Base-by-base conservation (phyloP, 352 stramenopile genomes). In the Pythium diclinum region DNA sequence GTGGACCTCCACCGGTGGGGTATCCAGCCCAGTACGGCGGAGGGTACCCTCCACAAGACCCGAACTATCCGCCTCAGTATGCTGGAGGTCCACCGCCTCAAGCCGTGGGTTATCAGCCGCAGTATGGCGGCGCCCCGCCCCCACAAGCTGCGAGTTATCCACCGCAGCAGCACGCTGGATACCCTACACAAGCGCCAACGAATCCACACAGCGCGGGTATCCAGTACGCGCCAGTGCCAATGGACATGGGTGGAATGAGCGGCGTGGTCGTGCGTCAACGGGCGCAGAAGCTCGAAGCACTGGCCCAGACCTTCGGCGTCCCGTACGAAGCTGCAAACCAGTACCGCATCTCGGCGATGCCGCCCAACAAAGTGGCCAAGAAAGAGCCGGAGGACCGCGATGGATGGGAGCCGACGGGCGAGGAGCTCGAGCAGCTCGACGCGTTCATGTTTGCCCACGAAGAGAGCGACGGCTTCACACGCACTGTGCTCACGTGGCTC, bases 281-380 rank as follows among this genome's bases (percentile, higher is more conserved):
- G 64, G 74, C 76, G 1, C 81, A 89, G 47, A 72, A 68, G 36
- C 63, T 54, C 14, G 78, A 87, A 46, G 71, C 78, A 42, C 53
- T 77, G n/a, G 74, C 77, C 53, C 79, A 89, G 68, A 67, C 78
- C 52, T 14, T 85, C 36, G 78, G 72, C 10, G 23, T 88, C 44
- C 78, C 81, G 2, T 88, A 76, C 42, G 79, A 91, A 56, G 46
- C 69, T n/a, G 61, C 55, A 38, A 91, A 91, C 78, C 79, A 83
- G 65, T 91, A 89, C 72, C 72, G 72, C 16, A 58, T 89, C 38
- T 65, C 74, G 28, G 23, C 68, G 19, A 67, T 91, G 25, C 78
- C 75, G 49, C 28, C 63, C 3, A 72, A 68, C 69, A 89, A 87
- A 49, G 72, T 74, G 11, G 75, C 83, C 56, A 88, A 86, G 69